phyloP scores from a whole-genome alignment of 2,329 filamentous ascomycete genomes.

The Fusarium brevicatenulatum region DNA sequence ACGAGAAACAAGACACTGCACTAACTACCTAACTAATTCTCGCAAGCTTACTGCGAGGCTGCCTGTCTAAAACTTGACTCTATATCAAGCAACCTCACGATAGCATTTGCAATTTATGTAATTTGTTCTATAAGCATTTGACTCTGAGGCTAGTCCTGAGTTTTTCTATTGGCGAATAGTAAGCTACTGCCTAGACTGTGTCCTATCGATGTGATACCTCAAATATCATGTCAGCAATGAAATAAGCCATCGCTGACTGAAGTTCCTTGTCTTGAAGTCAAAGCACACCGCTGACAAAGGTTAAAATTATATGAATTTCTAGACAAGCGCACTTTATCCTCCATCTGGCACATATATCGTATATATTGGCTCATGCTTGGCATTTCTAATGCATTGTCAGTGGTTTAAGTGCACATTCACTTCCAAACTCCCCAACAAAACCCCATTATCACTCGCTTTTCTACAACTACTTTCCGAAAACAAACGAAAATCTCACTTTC shows the following conservation, averaged over 20 bases:
- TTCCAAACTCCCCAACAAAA: not conserved
- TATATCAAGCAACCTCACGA: not conserved
- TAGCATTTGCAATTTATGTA: not conserved
- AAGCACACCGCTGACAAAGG: not conserved
- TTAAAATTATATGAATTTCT: too few relatives aligned
- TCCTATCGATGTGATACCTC: not conserved
- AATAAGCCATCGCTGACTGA: not conserved
- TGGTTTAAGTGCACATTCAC: not conserved
- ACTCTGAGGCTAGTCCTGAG: not conserved
- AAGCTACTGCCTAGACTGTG: not conserved
- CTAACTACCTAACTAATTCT: not conserved
- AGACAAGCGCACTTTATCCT: not conserved
- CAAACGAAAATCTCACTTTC: not conserved
- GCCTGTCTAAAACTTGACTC: not conserved
- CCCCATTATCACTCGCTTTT: not conserved
- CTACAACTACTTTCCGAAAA: not conserved
- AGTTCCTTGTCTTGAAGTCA: not conserved
- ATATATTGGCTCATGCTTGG: not conserved
- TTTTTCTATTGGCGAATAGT: not conserved
- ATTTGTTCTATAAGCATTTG: not conserved
- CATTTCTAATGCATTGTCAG: not conserved
- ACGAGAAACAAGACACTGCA: not conserved
- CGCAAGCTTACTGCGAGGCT: not conserved
- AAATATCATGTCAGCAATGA: not conserved
- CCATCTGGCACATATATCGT: not conserved